phyloP scores from a whole-genome alignment of 2,329 filamentous ascomycete genomes.

The Neopestalotiopsis sp. region DNA sequence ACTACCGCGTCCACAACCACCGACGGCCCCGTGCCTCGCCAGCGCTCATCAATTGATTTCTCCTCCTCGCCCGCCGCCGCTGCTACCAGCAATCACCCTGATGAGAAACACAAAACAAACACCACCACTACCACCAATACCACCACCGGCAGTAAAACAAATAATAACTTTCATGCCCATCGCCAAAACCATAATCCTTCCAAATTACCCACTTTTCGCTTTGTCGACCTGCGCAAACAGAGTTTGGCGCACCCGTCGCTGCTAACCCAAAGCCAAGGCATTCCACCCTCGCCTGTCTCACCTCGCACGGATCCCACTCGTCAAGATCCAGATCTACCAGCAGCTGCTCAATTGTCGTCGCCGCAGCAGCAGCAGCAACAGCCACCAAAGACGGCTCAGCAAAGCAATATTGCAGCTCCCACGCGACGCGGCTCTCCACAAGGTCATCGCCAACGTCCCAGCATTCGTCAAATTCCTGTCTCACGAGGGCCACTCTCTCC shows the following conservation, averaged over 20 bases:
- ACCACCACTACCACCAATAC: constrained; percentile 19
- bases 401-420: constrained; percentile 27
- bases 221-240: constrained; percentile 52
- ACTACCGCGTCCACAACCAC: not conserved
- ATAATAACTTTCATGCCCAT: constrained; percentile 47
- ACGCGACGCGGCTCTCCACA: constrained; percentile 27
- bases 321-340: constrained; percentile 13
- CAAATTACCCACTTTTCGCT: constrained; percentile 60
- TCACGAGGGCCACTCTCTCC: constrained; percentile 29
- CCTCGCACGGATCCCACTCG: constrained; percentile 34
- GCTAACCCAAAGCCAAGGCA: constrained; percentile 32
- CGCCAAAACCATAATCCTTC: constrained; percentile 60
- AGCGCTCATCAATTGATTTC: not conserved
- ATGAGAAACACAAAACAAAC: constrained; percentile 12
- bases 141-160: constrained; percentile 19
- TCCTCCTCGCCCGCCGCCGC: not conserved
- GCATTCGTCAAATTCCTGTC: constrained; percentile 32
- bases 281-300: constrained; percentile 47
- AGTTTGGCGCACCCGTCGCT: constrained; percentile 39
- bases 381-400: constrained; percentile 17
- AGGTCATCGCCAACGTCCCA: constrained; percentile 21
- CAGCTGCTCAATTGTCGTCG: constrained; percentile 23
- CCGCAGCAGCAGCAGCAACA: constrained; percentile 23
- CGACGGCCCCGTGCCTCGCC: not conserved
- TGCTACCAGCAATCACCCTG: not conserved